These are phyloP conservation scores for Alternaria panax DNA, from an alignment of 2,329 filamentous ascomycete genomes.

Conservation along the genomic window DNA sequence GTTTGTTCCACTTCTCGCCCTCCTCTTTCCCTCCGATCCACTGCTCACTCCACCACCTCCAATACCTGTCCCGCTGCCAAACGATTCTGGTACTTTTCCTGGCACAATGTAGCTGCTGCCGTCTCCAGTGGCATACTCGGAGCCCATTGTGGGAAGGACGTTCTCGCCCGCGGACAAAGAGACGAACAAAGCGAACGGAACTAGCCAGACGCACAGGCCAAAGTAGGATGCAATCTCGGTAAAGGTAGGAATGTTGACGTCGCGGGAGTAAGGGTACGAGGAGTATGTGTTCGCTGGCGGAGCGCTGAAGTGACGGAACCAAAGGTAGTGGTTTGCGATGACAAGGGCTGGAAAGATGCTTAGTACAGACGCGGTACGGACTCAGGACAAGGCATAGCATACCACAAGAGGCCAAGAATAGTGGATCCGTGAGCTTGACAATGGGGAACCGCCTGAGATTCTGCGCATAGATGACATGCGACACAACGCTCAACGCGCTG, in stretches of 20 bases:
- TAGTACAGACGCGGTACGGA: slow-evolving; percentile 1
- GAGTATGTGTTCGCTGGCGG: slow-evolving; percentile 62
- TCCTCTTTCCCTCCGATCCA: slow-evolving; percentile 42
- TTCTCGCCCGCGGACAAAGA: slow-evolving; percentile 94
- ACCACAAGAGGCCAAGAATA: slow-evolving; percentile 87
- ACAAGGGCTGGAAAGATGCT: slow-evolving; percentile 69
- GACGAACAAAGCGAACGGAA: slow-evolving; percentile 94
- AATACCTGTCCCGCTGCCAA: slow-evolving; percentile 37
- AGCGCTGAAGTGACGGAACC: slow-evolving; percentile 90
- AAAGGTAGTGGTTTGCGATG: slow-evolving; percentile 88
- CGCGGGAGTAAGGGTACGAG: slow-evolving; percentile 66
- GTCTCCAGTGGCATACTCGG: slow-evolving; percentile 71
- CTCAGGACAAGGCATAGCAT: slow-evolving; percentile 41
- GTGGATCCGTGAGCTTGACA: slow-evolving; percentile 84
- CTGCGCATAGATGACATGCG: slow-evolving; percentile 84
- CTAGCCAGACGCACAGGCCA: slow-evolving; percentile 93
- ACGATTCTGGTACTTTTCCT: slow-evolving; percentile 49
- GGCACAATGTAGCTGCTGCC: slow-evolving; percentile 58
- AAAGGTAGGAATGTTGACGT: slow-evolving; percentile 76
- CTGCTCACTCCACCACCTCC: slow-evolving; percentile 32
- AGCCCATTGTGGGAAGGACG: slow-evolving; percentile 90
- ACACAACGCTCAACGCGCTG: slow-evolving; percentile 76
- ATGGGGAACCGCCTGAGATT: slow-evolving; percentile 80
- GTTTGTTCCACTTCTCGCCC: slow-evolving; percentile 60
- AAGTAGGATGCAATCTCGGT: slow-evolving; percentile 97